Base-by-base conservation (phyloP, 2,329 filamentous ascomycete species). In the Amesomyces nigricolor region DNA sequence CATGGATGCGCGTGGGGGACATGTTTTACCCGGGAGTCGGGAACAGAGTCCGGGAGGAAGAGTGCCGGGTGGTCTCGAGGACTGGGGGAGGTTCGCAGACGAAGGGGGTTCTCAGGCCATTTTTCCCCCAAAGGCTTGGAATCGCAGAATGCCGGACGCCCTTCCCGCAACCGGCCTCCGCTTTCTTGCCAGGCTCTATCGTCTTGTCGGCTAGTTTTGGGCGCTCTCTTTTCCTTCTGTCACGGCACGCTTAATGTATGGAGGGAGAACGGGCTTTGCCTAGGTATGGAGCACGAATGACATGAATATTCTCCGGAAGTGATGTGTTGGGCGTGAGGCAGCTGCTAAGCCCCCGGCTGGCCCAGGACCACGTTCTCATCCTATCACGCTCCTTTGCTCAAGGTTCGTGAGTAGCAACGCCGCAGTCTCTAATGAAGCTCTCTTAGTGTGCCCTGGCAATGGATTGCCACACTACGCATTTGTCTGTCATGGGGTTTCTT, bases 231-330 rank as follows among this genome's bases (percentile, higher is more conserved):
- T 56, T 58, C 51, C 39, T n/a, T 59, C 54, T 52, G 53, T 54
- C 53, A 43, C 29, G 46, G 47, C 47, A 49, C 47, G 29, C n/a
- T 38, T 56, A 40, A 54, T 59, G 51, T 59, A 59, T 54, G 50
- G 39, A 53, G 51, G 29, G 26, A 30, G 32, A 29, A 38, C 26
- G 38, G 40, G 37, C 11, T n/a, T 46, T 46, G 40, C 35, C 9
- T 11, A 44, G 50, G 16, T 22, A 44, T 22, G 47, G 47, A 26
- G 40, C 26, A 53, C 37, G 26, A 45, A 44, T 42, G 26, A 29
- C 46, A 50, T 19, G 45, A 39, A 32, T 22, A 40, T 47, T 53
- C 43, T 52, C 32, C 37, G 22, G 44, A n/a, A 1, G 22, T 16
- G 16, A 6, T 42, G 17, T 3, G 4, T 19, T 53, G 35, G 29